Evolutionary conservation across 306 rosid species (phyloP).

Genomic region (Pterocarpus macrocarpus): DNA sequence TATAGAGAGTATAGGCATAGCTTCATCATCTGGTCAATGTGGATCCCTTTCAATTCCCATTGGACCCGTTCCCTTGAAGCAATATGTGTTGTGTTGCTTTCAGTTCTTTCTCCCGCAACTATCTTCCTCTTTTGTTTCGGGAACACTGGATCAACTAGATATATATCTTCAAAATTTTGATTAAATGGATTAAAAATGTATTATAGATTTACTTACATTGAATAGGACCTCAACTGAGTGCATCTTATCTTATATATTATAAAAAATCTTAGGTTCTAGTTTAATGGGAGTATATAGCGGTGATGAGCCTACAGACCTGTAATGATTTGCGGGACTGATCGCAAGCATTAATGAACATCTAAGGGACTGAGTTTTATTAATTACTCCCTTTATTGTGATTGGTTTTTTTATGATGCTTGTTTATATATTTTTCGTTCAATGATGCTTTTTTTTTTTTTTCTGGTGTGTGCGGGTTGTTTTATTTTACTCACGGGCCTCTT

Average conservation of each 20-base stretch:
- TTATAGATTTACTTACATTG: too few species aligned
- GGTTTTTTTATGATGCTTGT: not conserved
- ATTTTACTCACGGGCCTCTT: too few species aligned
- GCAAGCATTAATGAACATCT: constrained; percentile 44
- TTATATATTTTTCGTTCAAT: too few species aligned
- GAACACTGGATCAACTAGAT: not conserved
- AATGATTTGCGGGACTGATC: constrained; percentile 44
- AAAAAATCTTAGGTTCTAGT: too few species aligned
- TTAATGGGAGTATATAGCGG: not conserved
- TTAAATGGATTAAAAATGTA: too few species aligned
- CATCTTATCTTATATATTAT: too few species aligned
- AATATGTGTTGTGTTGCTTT: not conserved
- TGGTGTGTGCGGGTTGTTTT: too few species aligned
- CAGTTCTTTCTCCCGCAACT: not conserved
- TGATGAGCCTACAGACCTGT: constrained; percentile 45
- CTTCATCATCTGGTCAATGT: constrained; percentile 12
- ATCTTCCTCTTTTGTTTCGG: not conserved
- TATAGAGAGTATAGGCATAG: not conserved
- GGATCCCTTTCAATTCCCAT: constrained; percentile 4
- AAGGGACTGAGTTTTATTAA: constrained; percentile 33
- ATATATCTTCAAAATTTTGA: too few species aligned
- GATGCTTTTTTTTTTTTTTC: not conserved
- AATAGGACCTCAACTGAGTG: too few species aligned
- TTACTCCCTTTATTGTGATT: not conserved
- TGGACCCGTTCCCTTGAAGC: constrained; percentile 8